Evolutionary conservation across 345 rosid species (phyloP).

Genomic region (Boechera retrofracta): DNA sequence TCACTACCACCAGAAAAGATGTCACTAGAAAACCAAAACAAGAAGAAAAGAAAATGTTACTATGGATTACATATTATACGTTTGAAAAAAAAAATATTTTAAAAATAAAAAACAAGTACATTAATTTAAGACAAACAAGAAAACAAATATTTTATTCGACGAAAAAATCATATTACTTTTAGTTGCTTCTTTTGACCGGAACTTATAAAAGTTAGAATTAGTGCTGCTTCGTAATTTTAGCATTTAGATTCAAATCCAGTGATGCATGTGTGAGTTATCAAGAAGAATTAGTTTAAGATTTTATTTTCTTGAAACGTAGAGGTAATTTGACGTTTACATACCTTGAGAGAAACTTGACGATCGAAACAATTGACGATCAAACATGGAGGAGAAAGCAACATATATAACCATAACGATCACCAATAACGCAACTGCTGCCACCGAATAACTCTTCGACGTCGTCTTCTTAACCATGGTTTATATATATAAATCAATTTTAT

Average conservation of each 20-base stretch:
- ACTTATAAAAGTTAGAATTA: background rate
- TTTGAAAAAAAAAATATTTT: no score
- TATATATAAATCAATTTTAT: background rate
- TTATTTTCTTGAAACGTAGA: background rate
- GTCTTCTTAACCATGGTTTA: constrained; percentile 15
- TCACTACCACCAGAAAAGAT: constrained; percentile 45
- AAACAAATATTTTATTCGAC: background rate
- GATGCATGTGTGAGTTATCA: background rate
- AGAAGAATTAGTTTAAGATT: background rate
- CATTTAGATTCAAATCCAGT: constrained; percentile 3
- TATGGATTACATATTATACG: background rate
- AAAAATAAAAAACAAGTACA: background rate
- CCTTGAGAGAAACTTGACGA: constrained; percentile 26
- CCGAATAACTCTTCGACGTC: background rate
- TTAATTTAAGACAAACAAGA: background rate
- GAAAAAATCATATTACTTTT: background rate
- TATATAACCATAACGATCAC: constrained; percentile 22
- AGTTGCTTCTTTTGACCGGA: background rate
- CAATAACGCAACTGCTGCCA: constrained; percentile 14
- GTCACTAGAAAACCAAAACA: background rate
- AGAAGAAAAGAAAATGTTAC: no score
- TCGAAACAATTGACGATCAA: constrained; percentile 22
- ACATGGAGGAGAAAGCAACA: constrained; percentile 14
- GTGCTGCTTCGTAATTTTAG: background rate
- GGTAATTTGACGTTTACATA: constrained; percentile 18